A percentile compares a stretch with the other conserved stretches of the same genome.
phyloP scores from a whole-genome alignment of 164 flowering plant genomes.

The Warburgia ugandensis region DNA sequence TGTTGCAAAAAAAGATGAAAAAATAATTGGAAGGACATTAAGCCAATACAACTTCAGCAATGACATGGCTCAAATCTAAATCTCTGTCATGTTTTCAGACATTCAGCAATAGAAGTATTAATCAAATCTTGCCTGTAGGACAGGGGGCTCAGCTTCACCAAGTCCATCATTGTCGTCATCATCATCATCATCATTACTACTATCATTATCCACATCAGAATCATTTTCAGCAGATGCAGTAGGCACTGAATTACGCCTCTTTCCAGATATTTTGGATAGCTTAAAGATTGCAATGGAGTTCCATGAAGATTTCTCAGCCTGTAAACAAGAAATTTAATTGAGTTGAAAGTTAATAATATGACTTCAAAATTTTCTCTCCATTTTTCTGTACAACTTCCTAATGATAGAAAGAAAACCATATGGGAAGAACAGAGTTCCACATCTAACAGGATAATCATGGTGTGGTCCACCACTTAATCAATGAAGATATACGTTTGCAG shows the following conservation, averaged over 20 bases:
- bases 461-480: neutral
- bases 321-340: conserved; percentile 10
- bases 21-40: neutral
- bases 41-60: neutral
- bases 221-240: conserved; percentile 31
- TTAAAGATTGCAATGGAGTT: conserved; percentile 77
- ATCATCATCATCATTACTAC: conserved; percentile 58
- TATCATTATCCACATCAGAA: conserved; percentile 52
- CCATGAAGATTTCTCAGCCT: conserved; percentile 76
- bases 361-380: no score
- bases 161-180: conserved; percentile 44
- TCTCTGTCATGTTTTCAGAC: neutral
- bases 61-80: neutral
- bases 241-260: conserved; percentile 67
- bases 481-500: neutral
- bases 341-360: neutral
- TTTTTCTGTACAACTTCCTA: no score
- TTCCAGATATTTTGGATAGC: conserved; percentile 68
- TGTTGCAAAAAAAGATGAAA: conserved; percentile 19
- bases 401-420: neutral
- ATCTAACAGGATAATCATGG: neutral
- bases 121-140: conserved; percentile 51
- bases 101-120: neutral
- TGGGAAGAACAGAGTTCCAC: neutral
- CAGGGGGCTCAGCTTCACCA: conserved; percentile 43